Evolutionary conservation across 768 basidiomycete species (phyloP).

Genomic region (Kwoniella bestiolae): DNA sequence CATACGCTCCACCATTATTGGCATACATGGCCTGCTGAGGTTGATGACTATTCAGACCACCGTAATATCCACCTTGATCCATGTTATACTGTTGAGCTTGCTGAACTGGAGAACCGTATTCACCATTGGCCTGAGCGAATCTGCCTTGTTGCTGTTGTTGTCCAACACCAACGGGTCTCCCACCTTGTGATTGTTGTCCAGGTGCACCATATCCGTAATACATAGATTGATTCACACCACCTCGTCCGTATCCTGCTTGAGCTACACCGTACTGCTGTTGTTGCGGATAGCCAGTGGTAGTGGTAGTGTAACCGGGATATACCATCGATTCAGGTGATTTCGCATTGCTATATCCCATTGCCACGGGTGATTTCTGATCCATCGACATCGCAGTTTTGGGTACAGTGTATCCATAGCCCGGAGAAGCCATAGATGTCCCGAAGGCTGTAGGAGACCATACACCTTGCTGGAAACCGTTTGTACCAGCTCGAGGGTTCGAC

Average conservation of each 20-base stretch:
- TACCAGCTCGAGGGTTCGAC: slow-evolving; percentile 13
- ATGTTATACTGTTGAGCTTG: neutral
- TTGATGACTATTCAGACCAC: slow-evolving; percentile 17
- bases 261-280: slow-evolving; percentile 13
- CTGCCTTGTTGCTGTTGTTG: slow-evolving; percentile 4
- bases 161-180: neutral
- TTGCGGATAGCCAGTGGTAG: slow-evolving; percentile 11
- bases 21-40: slow-evolving; percentile 7
- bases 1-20: slow-evolving; percentile 1
- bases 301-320: slow-evolving; percentile 11
- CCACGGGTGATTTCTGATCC: slow-evolving; percentile 15
- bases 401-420: slow-evolving; percentile 37
- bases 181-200: slow-evolving; percentile 2
- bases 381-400: slow-evolving; percentile 27
- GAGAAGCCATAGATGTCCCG: slow-evolving; percentile 36
- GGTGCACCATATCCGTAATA: slow-evolving; percentile 26
- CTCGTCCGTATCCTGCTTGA: slow-evolving; percentile 6
- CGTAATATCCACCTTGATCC: slow-evolving; percentile 25
- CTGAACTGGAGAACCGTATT: neutral
- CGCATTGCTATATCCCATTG: slow-evolving; percentile 14
- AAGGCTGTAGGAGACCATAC: slow-evolving; percentile 47
- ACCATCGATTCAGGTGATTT: slow-evolving; percentile 9
- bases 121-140: slow-evolving; percentile 19
- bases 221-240: slow-evolving; percentile 10
- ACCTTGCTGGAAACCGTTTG: slow-evolving; percentile 27